Base-by-base conservation (phyloP, 257 asterid genomes). In the Jaltomata sinuosa region DNA sequence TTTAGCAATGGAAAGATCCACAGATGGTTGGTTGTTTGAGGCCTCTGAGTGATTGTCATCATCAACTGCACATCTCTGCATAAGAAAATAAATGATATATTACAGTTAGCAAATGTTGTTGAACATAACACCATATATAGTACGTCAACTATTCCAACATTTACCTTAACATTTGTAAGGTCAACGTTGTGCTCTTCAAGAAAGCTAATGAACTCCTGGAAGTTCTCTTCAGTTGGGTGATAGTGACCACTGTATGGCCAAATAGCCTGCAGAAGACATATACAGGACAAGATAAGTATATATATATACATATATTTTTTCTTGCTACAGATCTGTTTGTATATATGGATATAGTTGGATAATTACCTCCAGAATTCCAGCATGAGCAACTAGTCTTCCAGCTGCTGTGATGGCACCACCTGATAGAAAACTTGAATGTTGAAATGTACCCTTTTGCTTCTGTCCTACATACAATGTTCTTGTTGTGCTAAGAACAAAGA, bases 401-500 rank as follows among this genome's bases (percentile, higher is more conserved):
- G 99, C 99, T 1, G 99, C 98, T 1, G 97, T 96, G 87, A 93
- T 96, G 40, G 98, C 99, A 8, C 93, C 99, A 50, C 99, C 99
- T 32, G 99, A 88, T 11, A 96, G 85, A 90, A 96, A 96, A 86
- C 99, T 96, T n/a, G 99, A 96, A 62, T 96, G 99, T 84, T 96
- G 98, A 86, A 96, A 96, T 14, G 84, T 82, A 2, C 99, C 99
- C 74, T 93, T 94, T 68, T 88, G 85, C 92, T 96, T 96, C 89
- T 91, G 92, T 67, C 97, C 99, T 5, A 96, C 88, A 84, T 96
- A 96, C 62, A 96, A 87, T 62, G 85, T 83, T 85, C 98, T 91
- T 1, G 93, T 88, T 4, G 99, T 96, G 93, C 98, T 96, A 8
- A 94, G 98, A 53, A 96, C 99, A 53, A 94, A 96, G 80, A 96